Conservation (phyloP, 2,329 filamentous ascomycete species). For the Volutella citrinella region DNA sequence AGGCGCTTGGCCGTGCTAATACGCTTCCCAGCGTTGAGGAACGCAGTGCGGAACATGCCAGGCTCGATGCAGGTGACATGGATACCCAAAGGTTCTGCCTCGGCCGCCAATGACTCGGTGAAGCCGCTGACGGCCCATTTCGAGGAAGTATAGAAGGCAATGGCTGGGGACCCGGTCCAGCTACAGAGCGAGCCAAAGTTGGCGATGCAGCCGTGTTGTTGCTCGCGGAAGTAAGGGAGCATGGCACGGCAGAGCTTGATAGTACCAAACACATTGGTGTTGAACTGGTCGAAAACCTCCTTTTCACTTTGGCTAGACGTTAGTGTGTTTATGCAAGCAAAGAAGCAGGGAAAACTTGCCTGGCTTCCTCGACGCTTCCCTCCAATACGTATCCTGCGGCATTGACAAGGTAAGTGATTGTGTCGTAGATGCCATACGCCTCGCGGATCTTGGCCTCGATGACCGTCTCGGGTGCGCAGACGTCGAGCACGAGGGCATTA, state of each 20-base stretch:
- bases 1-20: conserved; percentile 8
- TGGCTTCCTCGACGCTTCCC: conserved; percentile 14
- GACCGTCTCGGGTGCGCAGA: conserved; percentile 8
- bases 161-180: conserved; percentile 27
- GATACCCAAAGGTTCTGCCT: conserved; percentile 41
- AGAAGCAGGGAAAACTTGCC: background rate
- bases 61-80: conserved; percentile 22
- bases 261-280: conserved; percentile 48
- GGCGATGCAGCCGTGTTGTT: conserved; percentile 29
- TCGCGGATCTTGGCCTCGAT: conserved; percentile 11
- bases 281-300: conserved; percentile 34
- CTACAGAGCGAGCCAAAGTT: conserved; percentile 41
- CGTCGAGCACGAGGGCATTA: conserved; percentile 8
- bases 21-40: conserved; percentile 14
- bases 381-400: conserved; percentile 15
- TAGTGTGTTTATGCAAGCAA: background rate
- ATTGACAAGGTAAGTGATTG: conserved; percentile 12
- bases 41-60: conserved; percentile 15
- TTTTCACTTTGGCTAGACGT: conserved; percentile 14
- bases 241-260: conserved; percentile 43
- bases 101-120: conserved; percentile 36
- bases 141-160: conserved; percentile 24
- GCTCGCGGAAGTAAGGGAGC: conserved; percentile 40
- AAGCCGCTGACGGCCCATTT: conserved; percentile 43
- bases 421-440: conserved; percentile 8